Evolutionary conservation across 1,139 yeast genomes (phyloP), one percentile per base, ranked within the genome.

Genomic region (Blastobotrys persicus): DNA sequence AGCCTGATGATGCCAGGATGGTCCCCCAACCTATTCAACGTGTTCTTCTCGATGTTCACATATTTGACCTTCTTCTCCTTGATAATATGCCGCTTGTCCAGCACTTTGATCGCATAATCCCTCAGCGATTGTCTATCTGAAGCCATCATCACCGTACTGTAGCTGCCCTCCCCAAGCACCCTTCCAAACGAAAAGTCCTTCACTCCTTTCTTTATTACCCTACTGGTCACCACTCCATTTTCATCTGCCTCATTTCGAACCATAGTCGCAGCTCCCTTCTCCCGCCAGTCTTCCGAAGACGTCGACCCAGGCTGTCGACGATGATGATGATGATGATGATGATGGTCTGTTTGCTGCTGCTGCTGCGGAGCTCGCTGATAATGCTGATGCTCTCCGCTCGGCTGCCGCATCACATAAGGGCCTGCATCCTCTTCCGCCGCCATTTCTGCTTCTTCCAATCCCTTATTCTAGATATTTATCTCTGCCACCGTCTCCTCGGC

Each of bases 61-160:
- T 92, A 94, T 68, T 94, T 92, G 59, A 91, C 94, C 67, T 92
- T 92, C 65, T 87, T 87, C 68, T 92, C 99, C 66, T 88, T 85
- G 59, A 92, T 92, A 53, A 92, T 94, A 68, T 94, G 98, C 40
- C 89, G 78, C 68, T 94, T 94, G 58, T 94, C 95, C 42, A 95
- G 78, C 4, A 92, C 83, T 67, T 94, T 94, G 54, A 94, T 83
- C 3, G 99, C 99, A 64, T 86, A 92, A 50, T 84, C 81, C 50
- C 79, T 78, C 46, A 77, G 69, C n/a, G 86, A 82, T 52, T 81
- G 82, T 42, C 82, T 76, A 58, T 92, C 96, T 1, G 86, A 76
- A 0, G 95, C 98, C 47, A 86, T 81, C 46, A 85, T 86, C 4
- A 92, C 98, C 4, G 96, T 89, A 2, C 98, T 91, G 64, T 92